Conservation (phyloP, 768 basidiomycete species). For the Termitomyces sp. region DNA sequence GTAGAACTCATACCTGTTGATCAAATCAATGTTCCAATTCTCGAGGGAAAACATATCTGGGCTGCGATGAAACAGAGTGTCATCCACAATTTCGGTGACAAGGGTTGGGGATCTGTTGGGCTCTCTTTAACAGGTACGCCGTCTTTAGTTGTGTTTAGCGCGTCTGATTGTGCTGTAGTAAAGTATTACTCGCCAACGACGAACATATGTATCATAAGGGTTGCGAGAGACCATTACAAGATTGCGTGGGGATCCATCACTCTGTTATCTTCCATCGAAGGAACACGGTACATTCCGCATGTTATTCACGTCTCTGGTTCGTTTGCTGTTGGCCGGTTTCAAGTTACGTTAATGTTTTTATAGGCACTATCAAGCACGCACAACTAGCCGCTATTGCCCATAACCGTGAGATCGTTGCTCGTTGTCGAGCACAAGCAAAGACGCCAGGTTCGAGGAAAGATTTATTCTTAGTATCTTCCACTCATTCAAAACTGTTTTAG, state of each 20-base stretch:
- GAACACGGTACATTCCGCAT: constrained; percentile 57
- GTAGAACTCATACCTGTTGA: constrained; percentile 69
- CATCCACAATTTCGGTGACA: constrained; percentile 72
- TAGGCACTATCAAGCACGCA: constrained; percentile 84
- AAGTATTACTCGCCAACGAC: constrained; percentile 87
- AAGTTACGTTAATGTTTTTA: not conserved
- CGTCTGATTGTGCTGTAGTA: constrained; percentile 37
- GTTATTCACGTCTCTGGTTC: constrained; percentile 78
- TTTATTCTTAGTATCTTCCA: not conserved
- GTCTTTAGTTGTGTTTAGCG: not conserved
- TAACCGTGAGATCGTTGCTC: constrained; percentile 65
- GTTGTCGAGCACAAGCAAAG: constrained; percentile 50
- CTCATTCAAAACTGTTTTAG: constrained; percentile 22
- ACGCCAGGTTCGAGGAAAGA: constrained; percentile 36
- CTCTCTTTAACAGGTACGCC: constrained; percentile 57
- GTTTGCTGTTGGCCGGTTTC: constrained; percentile 9
- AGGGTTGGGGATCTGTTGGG: constrained; percentile 80
- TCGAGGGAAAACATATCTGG: constrained; percentile 66
- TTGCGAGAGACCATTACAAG: constrained; percentile 74
- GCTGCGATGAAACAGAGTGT: constrained; percentile 65
- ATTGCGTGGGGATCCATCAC: constrained; percentile 79
- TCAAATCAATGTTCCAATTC: constrained; percentile 15
- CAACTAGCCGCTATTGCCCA: constrained; percentile 74
- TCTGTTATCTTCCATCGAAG: constrained; percentile 58
- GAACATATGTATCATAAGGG: constrained; percentile 79